phyloP scores from a whole-genome alignment of 805 yeast species.

The Zygosaccharomyces rouxii region DNA sequence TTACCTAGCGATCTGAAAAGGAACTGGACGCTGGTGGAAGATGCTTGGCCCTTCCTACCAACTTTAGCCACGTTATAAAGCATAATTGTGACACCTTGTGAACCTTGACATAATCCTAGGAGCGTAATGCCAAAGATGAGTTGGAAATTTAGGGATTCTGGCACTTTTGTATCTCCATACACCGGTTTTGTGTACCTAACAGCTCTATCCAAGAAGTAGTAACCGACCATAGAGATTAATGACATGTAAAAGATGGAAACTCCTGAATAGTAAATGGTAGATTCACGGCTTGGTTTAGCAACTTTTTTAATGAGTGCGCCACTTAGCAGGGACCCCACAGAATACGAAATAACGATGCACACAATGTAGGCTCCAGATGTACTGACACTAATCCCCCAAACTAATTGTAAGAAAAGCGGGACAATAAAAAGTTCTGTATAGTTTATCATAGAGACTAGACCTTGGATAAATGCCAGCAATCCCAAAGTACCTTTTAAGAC shows the following conservation, averaged over 20 bases:
- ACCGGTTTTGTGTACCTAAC: slow-evolving; percentile 15
- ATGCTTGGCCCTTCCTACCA: slow-evolving; percentile 41
- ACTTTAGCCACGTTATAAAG: slow-evolving; percentile 41
- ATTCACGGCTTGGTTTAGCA: slow-evolving; percentile 18
- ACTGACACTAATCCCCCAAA: slow-evolving; percentile 38
- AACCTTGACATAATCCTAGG: slow-evolving; percentile 41
- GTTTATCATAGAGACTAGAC: slow-evolving; percentile 37
- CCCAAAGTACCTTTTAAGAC: slow-evolving; percentile 40
- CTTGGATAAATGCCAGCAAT: slow-evolving; percentile 36
- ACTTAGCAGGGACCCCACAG: slow-evolving; percentile 39
- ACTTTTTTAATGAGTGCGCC: slow-evolving; percentile 34
- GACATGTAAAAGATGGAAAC: slow-evolving; percentile 14
- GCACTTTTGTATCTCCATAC: not conserved
- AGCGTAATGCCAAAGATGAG: slow-evolving; percentile 30
- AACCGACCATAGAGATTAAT: slow-evolving; percentile 19
- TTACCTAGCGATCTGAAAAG: slow-evolving; percentile 43
- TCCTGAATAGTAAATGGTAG: slow-evolving; percentile 24
- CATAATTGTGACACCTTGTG: slow-evolving; percentile 38
- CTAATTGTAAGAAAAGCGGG: slow-evolving; percentile 43
- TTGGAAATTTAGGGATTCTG: slow-evolving; percentile 19
- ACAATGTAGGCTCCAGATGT: slow-evolving; percentile 40
- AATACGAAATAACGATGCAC: slow-evolving; percentile 39
- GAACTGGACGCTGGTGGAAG: slow-evolving; percentile 44
- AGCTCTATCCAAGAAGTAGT: slow-evolving; percentile 10
- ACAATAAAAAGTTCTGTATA: slow-evolving; percentile 37